Evolutionary conservation across 116 monocot genomes (phyloP).

Genomic region (Cymodocea nodosa): DNA sequence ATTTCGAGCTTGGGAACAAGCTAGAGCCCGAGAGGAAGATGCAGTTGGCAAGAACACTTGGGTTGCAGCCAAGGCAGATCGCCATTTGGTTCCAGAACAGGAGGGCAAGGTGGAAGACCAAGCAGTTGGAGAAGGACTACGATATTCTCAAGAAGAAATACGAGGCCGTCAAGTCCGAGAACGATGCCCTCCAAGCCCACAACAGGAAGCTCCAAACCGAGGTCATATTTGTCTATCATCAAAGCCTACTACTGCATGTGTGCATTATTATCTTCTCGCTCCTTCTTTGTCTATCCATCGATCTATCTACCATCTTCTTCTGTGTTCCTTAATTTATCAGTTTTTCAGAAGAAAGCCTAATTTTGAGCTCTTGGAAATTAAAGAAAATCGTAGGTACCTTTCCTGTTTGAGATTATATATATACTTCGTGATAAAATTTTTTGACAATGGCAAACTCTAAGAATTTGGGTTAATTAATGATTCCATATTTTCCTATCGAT

Average conservation of each 20-base stretch:
- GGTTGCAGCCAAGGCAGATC: conserved; percentile 82
- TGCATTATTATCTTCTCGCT: not conserved
- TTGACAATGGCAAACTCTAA: too few relatives aligned
- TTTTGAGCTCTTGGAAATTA: too few relatives aligned
- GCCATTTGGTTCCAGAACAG: conserved; percentile 99
- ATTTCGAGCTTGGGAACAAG: conserved; percentile 94
- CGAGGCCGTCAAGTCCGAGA: conserved; percentile 67
- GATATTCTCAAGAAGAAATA: conserved; percentile 75
- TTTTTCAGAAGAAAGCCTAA: too few relatives aligned
- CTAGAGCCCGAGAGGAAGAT: conserved; percentile 90
- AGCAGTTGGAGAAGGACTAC: conserved; percentile 52
- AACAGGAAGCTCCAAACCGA: conserved; percentile 88
- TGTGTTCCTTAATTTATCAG: not conserved
- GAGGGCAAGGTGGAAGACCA: conserved; percentile 82
- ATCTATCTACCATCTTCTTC: not conserved
- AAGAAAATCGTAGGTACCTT: too few relatives aligned
- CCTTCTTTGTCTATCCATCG: too few relatives aligned
- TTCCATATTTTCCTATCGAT: too few relatives aligned
- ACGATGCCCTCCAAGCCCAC: conserved; percentile 59
- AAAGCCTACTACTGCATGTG: not conserved
- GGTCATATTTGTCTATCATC: conserved; percentile 20
- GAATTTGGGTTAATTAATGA: too few relatives aligned
- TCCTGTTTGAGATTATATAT: too few relatives aligned
- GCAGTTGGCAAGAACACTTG: conserved; percentile 80
- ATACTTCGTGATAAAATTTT: too few relatives aligned